A percentile compares a stretch with the other conserved stretches of the same genome.
Conservation (phyloP, 768 basidiomycete genomes). For the Pilatotrama ljubarskyi region DNA sequence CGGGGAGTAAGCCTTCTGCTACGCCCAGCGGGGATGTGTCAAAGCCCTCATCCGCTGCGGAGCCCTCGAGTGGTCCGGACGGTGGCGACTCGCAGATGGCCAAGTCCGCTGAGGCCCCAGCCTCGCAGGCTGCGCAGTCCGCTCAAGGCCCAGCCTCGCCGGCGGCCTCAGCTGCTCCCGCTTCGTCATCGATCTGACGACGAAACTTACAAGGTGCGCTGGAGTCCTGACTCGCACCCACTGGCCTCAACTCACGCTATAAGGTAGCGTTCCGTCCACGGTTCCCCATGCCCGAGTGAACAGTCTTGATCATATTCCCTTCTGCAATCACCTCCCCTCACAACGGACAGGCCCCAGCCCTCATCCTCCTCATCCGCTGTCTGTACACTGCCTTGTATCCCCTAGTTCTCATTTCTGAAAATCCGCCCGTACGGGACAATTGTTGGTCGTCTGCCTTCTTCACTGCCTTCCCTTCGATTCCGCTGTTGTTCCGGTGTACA, state of each 20-base stretch:
- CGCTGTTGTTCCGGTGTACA: neutral
- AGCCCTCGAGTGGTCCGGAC: neutral
- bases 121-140: neutral
- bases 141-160: neutral
- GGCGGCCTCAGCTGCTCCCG: neutral
- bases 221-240: no score
- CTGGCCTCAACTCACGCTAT: no score
- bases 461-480: neutral
- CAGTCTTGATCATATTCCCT: neutral
- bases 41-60: neutral
- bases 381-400: slow-evolving; percentile 6
- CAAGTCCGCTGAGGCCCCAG: neutral
- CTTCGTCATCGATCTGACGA: neutral
- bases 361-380: neutral
- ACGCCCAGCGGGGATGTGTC: neutral
- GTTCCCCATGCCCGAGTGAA: neutral
- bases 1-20: neutral
- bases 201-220: neutral
- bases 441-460: neutral
- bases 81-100: neutral
- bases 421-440: neutral
- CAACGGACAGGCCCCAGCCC: neutral
- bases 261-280: no score
- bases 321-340: neutral
- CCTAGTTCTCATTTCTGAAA: neutral